Conservation (phyloP, 2,329 filamentous ascomycete genomes). For the Colletotrichum tabaci region DNA sequence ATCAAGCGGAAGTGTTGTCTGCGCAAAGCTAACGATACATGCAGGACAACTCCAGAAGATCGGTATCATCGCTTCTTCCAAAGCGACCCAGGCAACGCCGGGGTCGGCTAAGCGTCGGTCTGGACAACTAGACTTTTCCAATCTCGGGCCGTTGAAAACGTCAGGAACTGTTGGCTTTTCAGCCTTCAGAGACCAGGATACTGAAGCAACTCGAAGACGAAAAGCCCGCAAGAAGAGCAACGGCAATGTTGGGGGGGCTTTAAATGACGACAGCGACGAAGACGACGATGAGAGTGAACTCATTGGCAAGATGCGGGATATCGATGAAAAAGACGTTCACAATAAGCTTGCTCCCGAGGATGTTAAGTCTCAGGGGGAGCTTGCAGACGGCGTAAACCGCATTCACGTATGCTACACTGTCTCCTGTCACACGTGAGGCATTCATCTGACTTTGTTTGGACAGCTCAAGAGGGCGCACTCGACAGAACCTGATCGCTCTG, state of each 20-base stretch:
- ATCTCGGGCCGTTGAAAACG: constrained; percentile 85
- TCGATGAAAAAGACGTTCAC: constrained; percentile 73
- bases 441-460: constrained; percentile 19
- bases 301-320: constrained; percentile 75
- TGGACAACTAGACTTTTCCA: constrained; percentile 87
- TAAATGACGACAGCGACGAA: constrained; percentile 81
- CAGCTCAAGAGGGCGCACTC: constrained; percentile 88
- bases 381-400: constrained; percentile 85
- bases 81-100: constrained; percentile 73
- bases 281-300: constrained; percentile 77
- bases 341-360: constrained; percentile 78
- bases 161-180: constrained; percentile 93
- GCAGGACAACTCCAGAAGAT: constrained; percentile 96
- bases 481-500: constrained; percentile 72
- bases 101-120: constrained; percentile 83
- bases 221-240: constrained; percentile 76
- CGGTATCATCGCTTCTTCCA: constrained; percentile 83
- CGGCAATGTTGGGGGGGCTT: constrained; percentile 67
- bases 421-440: too few relatives aligned
- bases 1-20: constrained; percentile 10
- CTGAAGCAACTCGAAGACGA: constrained; percentile 68
- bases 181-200: constrained; percentile 82
- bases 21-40: neutral
- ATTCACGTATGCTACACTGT: constrained; percentile 75
- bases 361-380: constrained; percentile 78